Evolutionary conservation across 2,329 filamentous ascomycete species (phyloP), one percentile per base, ranked within the genome.

Genomic region (Neonectria coccinea): DNA sequence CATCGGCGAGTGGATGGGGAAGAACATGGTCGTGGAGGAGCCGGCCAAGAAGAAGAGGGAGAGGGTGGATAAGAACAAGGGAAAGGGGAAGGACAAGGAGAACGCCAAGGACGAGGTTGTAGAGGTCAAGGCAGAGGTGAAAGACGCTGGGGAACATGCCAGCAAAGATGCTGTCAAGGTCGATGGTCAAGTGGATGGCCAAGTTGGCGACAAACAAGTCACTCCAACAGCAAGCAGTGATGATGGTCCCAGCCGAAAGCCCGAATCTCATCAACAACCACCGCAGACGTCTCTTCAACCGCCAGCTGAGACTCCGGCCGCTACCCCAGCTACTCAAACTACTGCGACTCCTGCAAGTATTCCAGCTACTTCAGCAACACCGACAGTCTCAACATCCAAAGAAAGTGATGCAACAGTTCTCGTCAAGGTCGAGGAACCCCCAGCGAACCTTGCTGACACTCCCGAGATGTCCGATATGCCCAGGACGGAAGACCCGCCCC

Each of bases 1-100:
- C n/a, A 87, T 93, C 67, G 92, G 92, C 36, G 88, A 92, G 72
- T 95, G 93, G 86, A 85, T 93, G 42, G 92, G 92, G 44, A 89
- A 87, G 41, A 85, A 84, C 2, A 84, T 89, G 66, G 85, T 90
- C 65, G 87, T 90, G 72, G 87, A 89, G 74, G 87, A 89, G 73
- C 88, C 86, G 73, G 82, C 83, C 68, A 90, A 89, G 75, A 82
- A 83, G 77, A 90, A 88, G 75, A 79, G 83, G 62, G 80, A 81
- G 53, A 79, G 77, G 55, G 76, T 70, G 1, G 77, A 79, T 5
- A 80, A 81, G 70, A 72, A 54, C 5, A 74, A 75, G 59, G 68
- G 29, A 2, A 74, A 73, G 22, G 72, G 62, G 25, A 70, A 65
- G 42, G 70, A 59, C 10, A 68, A 65, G 55, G 67, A 61, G 10